Evolutionary conservation across 768 basidiomycete genomes (phyloP), one percentile per base, ranked within the genome.

Genomic region (Trametes elegans): DNA sequence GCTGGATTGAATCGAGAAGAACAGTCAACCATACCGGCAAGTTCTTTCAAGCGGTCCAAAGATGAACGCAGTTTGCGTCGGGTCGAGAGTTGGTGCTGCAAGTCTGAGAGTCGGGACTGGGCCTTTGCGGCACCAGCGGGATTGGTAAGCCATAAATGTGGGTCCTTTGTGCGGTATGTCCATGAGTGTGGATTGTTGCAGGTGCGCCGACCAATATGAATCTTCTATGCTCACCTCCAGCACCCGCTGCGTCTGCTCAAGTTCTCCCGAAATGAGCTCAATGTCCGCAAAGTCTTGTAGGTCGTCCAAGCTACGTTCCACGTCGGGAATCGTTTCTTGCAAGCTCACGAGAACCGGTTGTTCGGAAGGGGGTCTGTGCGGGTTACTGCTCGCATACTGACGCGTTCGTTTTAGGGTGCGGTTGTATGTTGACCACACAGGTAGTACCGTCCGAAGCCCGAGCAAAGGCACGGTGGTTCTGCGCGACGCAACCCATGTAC

Each of bases 11-110:
- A n/a, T 3, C 7, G 36, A 27, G 14, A 13, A 19, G 6, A 41
- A 6, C 4, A 16, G 5, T n/a, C 10, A 14, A 5, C 27, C 49
- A 11, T 46, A 61, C 59, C 55, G 26, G 47, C 28, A 7, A 57
- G 36, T 26, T 61, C 59, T 41, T 40, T 52, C 14, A 61, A 42
- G 8, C 38, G 39, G 7, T 52, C 32, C 10, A 53, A 31, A 8
- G 50, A 41, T 13, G 40, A 19, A 2, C 38, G 50, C 7, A 58
- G 27, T 21, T 23, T 32, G 10, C 44, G 13, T 18, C 53, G 50
- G 6, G 52, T 57, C 1, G 52, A 46, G 3, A 62, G 34, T 28
- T 55, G 55, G 34, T 51, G 49, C 29, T 59, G 55, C 31, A 62
- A 27, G n/a, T 53, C 51, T 0, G 43, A 41, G 7, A 60, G 46